Evolutionary conservation across 2,329 filamentous ascomycete species (phyloP).

Genomic region (Sporothrix dimorphospora): DNA sequence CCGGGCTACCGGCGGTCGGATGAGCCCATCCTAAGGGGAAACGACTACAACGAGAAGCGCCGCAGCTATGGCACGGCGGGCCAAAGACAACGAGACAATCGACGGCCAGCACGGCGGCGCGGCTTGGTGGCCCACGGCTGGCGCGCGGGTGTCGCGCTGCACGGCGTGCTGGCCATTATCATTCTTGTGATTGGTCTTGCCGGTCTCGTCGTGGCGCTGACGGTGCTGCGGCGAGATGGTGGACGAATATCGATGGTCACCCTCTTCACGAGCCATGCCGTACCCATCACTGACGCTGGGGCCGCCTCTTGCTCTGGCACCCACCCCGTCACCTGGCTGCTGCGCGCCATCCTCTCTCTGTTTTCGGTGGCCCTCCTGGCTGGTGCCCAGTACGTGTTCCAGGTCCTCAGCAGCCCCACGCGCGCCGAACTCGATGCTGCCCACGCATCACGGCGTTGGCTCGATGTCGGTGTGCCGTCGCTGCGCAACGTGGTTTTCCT

Average conservation of each 20-base stretch:
- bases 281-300: slow-evolving; percentile 39
- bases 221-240: slow-evolving; percentile 23
- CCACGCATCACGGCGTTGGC: slow-evolving; percentile 51
- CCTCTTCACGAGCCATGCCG: slow-evolving; percentile 37
- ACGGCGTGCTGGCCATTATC: slow-evolving; percentile 47
- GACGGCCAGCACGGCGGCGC: not conserved
- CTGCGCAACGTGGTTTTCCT: slow-evolving; percentile 53
- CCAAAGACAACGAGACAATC: not conserved
- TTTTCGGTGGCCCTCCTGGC: slow-evolving; percentile 50
- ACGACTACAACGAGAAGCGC: not conserved
- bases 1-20: slow-evolving; percentile 9
- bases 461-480: slow-evolving; percentile 59
- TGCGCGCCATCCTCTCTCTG: slow-evolving; percentile 51
- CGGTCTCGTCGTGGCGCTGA: slow-evolving; percentile 42
- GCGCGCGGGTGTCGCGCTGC: slow-evolving; percentile 52
- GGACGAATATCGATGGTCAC: slow-evolving; percentile 36
- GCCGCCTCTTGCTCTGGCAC: slow-evolving; percentile 43
- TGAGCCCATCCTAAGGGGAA: slow-evolving; percentile 3
- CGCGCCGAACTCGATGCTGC: slow-evolving; percentile 52
- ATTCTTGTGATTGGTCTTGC: slow-evolving; percentile 45
- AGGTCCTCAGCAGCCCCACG: slow-evolving; percentile 59
- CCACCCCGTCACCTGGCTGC: slow-evolving; percentile 44
- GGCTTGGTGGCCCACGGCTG: slow-evolving; percentile 46
- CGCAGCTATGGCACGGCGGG: not conserved
- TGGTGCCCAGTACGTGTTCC: slow-evolving; percentile 57